phyloP scores from a whole-genome alignment of 2,329 filamentous ascomycete genomes.

The Tolypocladium tropicale region DNA sequence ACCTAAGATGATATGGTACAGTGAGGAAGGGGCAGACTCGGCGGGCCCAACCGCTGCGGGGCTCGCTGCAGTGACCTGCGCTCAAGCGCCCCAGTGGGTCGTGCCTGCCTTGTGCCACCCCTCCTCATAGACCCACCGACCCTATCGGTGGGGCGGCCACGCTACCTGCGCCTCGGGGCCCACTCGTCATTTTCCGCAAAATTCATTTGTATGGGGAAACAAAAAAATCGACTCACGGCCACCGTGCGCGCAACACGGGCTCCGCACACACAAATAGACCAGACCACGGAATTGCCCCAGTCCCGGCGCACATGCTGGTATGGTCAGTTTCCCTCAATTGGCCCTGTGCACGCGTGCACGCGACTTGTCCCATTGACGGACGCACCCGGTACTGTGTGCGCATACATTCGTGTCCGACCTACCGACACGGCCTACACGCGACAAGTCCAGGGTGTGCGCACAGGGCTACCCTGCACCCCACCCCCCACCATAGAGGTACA shows the following conservation, averaged over 20 bases:
- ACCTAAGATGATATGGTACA: neutral
- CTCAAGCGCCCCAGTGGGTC: neutral
- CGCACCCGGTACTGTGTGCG: too few relatives aligned
- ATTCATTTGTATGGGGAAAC: slow-evolving; percentile 3
- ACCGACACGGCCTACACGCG: too few relatives aligned
- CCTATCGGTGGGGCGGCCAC: neutral
- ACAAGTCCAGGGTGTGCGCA: too few relatives aligned
- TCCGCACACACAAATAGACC: too few relatives aligned
- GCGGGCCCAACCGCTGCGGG: neutral
- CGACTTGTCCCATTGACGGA: too few relatives aligned
- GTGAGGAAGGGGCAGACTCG: neutral
- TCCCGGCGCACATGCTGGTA: too few relatives aligned
- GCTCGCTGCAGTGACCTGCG: neutral
- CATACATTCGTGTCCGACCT: too few relatives aligned
- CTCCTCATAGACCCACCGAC: neutral
- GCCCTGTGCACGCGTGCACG: too few relatives aligned
- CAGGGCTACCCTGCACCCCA: too few relatives aligned
- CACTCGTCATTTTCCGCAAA: slow-evolving; percentile 3
- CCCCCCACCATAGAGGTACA: too few relatives aligned
- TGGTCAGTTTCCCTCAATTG: too few relatives aligned
- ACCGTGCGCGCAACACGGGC: neutral
- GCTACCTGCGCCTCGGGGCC: neutral
- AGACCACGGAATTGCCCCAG: too few relatives aligned
- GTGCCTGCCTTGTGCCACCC: neutral
- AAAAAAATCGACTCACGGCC: slow-evolving; percentile 3